Percentiles rank a stretch among this genome's conserved stretches.
These are phyloP conservation scores for Verticillium nonalfalfae DNA, from an alignment of 2,329 filamentous ascomycete genomes.

Conservation along the genomic window DNA sequence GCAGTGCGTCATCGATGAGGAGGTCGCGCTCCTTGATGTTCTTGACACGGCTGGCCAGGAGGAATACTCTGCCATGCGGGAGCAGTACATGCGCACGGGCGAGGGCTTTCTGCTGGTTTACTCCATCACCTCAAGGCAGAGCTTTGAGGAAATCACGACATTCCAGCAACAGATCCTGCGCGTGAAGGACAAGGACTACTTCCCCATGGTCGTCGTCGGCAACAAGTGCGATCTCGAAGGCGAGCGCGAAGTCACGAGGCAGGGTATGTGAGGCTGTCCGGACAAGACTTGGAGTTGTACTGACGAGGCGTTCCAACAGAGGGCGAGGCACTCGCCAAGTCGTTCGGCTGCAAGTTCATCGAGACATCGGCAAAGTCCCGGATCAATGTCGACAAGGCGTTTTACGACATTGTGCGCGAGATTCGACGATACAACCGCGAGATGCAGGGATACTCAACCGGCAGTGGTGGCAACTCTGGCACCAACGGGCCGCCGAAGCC, in stretches of 20 bases:
- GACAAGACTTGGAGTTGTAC: background rate
- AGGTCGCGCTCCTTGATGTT: constrained; percentile 94
- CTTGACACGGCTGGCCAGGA: constrained; percentile 98
- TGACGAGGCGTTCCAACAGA: constrained; percentile 46
- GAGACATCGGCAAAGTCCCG: constrained; percentile 98
- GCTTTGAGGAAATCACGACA: constrained; percentile 96
- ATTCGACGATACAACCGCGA: constrained; percentile 98
- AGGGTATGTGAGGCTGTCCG: constrained; percentile 61
- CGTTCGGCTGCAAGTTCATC: constrained; percentile 97
- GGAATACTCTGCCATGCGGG: constrained; percentile 98
- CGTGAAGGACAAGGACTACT: constrained; percentile 99
- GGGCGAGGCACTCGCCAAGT: constrained; percentile 77
- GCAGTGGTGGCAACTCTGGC: constrained; percentile 58
- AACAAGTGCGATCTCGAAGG: constrained; percentile 98
- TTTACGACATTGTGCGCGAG: constrained; percentile 97
- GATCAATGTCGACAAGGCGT: constrained; percentile 97
- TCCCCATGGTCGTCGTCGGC: constrained; percentile 97
- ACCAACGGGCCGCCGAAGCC: constrained; percentile 59
- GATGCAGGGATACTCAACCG: constrained; percentile 80
- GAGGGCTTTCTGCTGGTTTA: constrained; percentile 97
- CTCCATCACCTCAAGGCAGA: constrained; percentile 95
- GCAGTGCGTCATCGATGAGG: constrained; percentile 98
- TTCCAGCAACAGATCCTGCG: constrained; percentile 98
- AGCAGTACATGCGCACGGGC: constrained; percentile 99
- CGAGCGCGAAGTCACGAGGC: constrained; percentile 84